Conservation (phyloP, 306 rosid genomes). For the Malus sylvestris region DNA sequence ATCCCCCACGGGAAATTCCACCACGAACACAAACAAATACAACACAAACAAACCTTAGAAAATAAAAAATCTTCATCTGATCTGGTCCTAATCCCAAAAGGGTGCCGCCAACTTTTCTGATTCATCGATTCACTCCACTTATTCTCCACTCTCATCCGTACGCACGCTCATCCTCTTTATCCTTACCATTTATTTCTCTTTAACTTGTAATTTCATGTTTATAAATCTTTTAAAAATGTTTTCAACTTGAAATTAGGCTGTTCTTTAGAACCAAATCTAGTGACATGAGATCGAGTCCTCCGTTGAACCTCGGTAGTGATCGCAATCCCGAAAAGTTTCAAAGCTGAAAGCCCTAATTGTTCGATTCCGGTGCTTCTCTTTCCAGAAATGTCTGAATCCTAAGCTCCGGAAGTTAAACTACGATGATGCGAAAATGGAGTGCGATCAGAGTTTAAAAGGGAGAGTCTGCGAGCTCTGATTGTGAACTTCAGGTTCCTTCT, state of each 20-base stretch:
- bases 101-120: constrained; percentile 25
- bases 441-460: background rate
- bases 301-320: background rate
- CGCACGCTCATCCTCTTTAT: background rate
- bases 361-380: background rate
- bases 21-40: too few species aligned
- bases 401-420: background rate
- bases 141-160: constrained; percentile 28
- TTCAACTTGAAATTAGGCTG: background rate
- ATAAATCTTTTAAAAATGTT: background rate
- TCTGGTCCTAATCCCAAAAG: constrained; percentile 12
- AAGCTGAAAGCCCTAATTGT: background rate
- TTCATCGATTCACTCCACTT: constrained; percentile 16
- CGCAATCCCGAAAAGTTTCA: background rate
- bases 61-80: background rate
- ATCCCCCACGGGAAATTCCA: too few species aligned
- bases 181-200: background rate
- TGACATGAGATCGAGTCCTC: constrained; percentile 1
- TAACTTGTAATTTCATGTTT: background rate
- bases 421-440: background rate
- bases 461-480: background rate
- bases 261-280: background rate
- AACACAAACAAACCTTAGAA: background rate
- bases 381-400: background rate
- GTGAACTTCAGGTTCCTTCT: background rate